Evolutionary conservation across 192 early-diverging fungal genomes (phyloP).

Genomic region (Chytriomyces hyalinus): DNA sequence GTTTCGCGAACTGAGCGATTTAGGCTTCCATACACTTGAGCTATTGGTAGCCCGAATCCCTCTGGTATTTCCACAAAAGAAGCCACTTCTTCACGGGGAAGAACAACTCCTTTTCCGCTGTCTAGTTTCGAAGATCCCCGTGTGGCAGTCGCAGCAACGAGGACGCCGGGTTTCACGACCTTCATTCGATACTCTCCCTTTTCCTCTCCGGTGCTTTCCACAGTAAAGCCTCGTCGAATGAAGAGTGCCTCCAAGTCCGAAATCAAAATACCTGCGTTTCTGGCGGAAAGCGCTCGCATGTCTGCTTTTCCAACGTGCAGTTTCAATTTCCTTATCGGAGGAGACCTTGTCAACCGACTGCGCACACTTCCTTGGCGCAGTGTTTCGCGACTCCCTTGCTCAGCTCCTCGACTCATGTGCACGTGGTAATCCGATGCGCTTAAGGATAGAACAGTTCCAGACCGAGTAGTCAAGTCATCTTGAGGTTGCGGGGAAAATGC

Average conservation of each 20-base stretch:
- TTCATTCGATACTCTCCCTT: slow-evolving; percentile 13
- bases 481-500: neutral
- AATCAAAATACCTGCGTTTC: slow-evolving; percentile 7
- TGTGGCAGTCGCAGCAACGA: neutral
- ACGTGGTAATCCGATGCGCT: slow-evolving; percentile 12
- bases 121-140: neutral
- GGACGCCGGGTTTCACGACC: neutral
- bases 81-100: neutral
- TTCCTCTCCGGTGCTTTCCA: neutral
- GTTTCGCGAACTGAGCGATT: neutral
- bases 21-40: neutral
- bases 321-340: neutral
- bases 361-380: neutral
- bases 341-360: neutral
- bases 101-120: neutral
- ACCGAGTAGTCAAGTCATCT: neutral
- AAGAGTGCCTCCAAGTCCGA: neutral
- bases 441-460: slow-evolving; percentile 14
- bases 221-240: neutral
- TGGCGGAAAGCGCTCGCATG: neutral
- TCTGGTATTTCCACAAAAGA: slow-evolving; percentile 8
- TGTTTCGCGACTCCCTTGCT: neutral
- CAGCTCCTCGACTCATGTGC: neutral
- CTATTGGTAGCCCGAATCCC: neutral
- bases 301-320: slow-evolving; percentile 14